phyloP scores from a whole-genome alignment of 345 rosid species.

The Camelina hispida region DNA sequence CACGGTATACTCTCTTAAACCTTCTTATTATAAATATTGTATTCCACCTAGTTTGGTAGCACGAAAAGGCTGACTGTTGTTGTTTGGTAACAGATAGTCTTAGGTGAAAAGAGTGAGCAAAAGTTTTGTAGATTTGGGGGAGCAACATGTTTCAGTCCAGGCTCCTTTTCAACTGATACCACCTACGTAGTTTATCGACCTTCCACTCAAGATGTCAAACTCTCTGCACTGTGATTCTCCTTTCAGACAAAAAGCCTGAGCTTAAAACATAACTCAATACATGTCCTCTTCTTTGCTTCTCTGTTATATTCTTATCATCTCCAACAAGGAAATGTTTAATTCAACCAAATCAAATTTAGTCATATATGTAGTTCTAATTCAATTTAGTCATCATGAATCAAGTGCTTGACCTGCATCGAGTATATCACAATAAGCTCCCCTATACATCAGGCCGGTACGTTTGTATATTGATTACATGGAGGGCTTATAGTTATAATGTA shows the following conservation, averaged over 20 bases:
- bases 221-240: conserved; percentile 61
- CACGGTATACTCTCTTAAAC: conserved; percentile 49
- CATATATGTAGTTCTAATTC: background rate
- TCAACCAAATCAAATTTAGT: background rate
- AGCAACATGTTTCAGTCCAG: conserved; percentile 87
- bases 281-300: background rate
- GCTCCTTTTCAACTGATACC: conserved; percentile 72
- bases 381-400: no score
- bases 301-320: background rate
- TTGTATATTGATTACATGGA: no score
- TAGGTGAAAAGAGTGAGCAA: conserved; percentile 79
- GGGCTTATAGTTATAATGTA: no score
- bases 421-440: no score
- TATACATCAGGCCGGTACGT: no score
- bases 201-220: conserved; percentile 60
- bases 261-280: background rate
- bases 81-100: conserved; percentile 60
- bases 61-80: background rate
- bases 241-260: background rate
- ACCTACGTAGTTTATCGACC: conserved; percentile 78
- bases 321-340: background rate
- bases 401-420: background rate
- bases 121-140: conserved; percentile 72
- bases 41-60: conserved; percentile 4
- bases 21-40: background rate